Conservation (phyloP, 2,329 filamentous ascomycete genomes). For the Alternaria sp. region DNA sequence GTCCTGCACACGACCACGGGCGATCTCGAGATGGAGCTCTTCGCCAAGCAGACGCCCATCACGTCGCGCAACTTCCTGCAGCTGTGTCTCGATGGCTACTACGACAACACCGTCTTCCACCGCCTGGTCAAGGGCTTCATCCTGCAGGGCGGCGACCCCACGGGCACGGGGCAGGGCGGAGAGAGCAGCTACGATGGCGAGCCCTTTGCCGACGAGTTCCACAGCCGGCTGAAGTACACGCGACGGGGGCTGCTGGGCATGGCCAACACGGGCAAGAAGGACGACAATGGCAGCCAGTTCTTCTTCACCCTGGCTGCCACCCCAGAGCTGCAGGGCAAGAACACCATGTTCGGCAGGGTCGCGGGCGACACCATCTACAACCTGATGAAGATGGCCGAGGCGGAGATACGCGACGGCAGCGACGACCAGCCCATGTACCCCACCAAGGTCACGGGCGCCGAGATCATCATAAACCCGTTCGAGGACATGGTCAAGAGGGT, state of each 20-base stretch:
- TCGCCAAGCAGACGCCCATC: constrained; percentile 91
- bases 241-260: constrained; percentile 90
- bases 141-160: constrained; percentile 92
- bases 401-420: constrained; percentile 76
- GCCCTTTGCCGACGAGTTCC: constrained; percentile 86
- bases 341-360: constrained; percentile 91
- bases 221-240: constrained; percentile 91
- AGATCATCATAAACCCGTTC: constrained; percentile 83
- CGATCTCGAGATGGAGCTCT: constrained; percentile 89
- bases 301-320: constrained; percentile 89
- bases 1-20: constrained; percentile 89
- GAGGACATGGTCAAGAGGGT: constrained; percentile 77
- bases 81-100: constrained; percentile 93
- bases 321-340: constrained; percentile 84
- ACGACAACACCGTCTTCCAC: constrained; percentile 92
- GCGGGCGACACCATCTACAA: constrained; percentile 97
- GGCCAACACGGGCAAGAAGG: constrained; percentile 80
- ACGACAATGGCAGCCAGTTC: constrained; percentile 94
- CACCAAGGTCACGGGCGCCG: constrained; percentile 74
- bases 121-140: constrained; percentile 91
- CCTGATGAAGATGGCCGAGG: constrained; percentile 89
- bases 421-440: constrained; percentile 87
- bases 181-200: constrained; percentile 89
- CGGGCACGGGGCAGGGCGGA: constrained; percentile 88
- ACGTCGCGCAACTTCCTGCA: constrained; percentile 96